Base-by-base conservation (phyloP, 2,329 filamentous ascomycete species). In the Cyphellophora attinorum region DNA sequence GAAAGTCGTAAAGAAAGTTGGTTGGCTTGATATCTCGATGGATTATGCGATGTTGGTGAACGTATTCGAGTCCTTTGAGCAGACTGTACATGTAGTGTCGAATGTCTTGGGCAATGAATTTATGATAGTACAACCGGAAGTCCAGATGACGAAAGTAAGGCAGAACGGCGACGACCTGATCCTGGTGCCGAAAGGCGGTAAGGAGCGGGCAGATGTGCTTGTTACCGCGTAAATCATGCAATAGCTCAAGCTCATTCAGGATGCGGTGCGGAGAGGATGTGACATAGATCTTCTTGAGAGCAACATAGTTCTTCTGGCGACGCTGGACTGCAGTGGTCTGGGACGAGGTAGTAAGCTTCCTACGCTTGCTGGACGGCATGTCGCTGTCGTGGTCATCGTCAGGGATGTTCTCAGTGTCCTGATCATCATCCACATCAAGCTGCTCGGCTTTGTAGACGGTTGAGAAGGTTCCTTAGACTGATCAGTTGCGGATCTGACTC, bases 371-470 rank as follows among this genome's bases (percentile, higher is more conserved):
- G 1, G 78, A 75, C n/a, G 78, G 81, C n/a, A 76, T 67, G 75
- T 79, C 86, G 50, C 76, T 72, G n/a, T 66, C 59, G 31, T 71
- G 66, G 36, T 76, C 70, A 27, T 79, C 76, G 45, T 71, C 58
- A 44, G 73, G 70, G 38, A 74, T 70, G 52, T 96, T 88, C 86
- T 89, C 96, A 45, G 79, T 74, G 54, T 95, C 95, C 44, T 82
- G 67, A 39, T 72, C 67, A 45, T 91, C 75, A 56, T 95, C 94
- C 37, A 81, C 38, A 33, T 28, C 70, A 16, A 96, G 64, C 55
- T 98, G 91, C 59, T 96, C 86, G 13, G 93, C 91, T 59, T 98
- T 98, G 70, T 98, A 98, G 10, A 98, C 91, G 2, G 91, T 96
- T 1, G 91, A 96, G 56, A 98, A 98, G 2, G 91, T 98, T 38